Evolutionary conservation across 1,284 basidiomycete genomes (phyloP), one percentile per base, ranked within the genome.

Genomic region (Ustilago vetiveriae): DNA sequence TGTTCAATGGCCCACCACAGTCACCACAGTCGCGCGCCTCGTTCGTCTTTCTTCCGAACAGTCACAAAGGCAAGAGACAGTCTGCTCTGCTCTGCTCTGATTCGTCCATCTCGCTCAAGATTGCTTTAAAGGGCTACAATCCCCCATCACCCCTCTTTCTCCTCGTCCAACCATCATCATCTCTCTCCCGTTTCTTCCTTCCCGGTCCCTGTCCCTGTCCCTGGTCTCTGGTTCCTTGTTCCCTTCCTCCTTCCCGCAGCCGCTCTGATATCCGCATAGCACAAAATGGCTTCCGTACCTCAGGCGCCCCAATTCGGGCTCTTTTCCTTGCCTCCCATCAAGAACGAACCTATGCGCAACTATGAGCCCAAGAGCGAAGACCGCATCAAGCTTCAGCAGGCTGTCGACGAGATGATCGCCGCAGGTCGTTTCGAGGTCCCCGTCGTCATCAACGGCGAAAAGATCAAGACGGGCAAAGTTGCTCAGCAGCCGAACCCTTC

Each of bases 341-440:
- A 74, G 55, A 79, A 79, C 60, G 78, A 79, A 58, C 76, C 78
- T 17, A 79, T 78, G 75, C 80, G 85, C 80, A 84, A 87, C 68
- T 98, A 97, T 85, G 88, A 87, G 11, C 87, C 88, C 39, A 91
- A 89, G 62, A 92, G 92, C 2, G 82, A 86, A 8, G 94, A 98
- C 82, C 88, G 96, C 55, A 84, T 84, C 41, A 90, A 85, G 19
- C 86, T 98, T 48, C 85, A 91, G 78, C 88, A 87, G 38, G 91
- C 92, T 11, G 82, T 98, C 73, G 83, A 84, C 30, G 86, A 92
- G 84, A 90, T 98, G 89, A 86, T 92, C 81, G 86, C 90, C 67
- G 85, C 89, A 69, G 85, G 90, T 4, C 94, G 94, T 4, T 92
- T 92, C 82, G 90, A 96, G 79, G 91, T 98, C 1, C 95, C 95